Evolutionary conservation across 2,329 filamentous ascomycete species (phyloP).

Genomic region (Fusarium pseudocircinatum): DNA sequence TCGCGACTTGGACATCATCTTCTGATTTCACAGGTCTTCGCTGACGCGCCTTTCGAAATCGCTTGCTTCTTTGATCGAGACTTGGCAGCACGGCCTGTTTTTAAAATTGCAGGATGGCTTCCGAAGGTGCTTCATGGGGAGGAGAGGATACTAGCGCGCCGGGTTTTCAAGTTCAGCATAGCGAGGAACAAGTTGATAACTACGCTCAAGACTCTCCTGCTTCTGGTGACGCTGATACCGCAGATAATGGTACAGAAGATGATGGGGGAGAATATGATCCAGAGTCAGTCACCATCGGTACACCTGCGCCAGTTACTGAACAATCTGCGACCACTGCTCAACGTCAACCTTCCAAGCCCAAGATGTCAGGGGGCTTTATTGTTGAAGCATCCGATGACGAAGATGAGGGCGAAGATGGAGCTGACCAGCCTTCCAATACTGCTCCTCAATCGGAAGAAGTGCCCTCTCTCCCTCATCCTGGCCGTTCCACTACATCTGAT

Average conservation of each 20-base stretch:
- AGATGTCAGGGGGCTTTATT: conserved; percentile 68
- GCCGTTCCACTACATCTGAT: conserved; percentile 31
- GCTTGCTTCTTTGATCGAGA: conserved; percentile 16
- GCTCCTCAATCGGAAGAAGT: conserved; percentile 18
- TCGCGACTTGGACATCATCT: conserved; percentile 7
- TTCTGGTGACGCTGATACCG: conserved; percentile 61
- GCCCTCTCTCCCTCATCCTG: conserved; percentile 24
- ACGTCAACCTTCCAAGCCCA: conserved; percentile 59
- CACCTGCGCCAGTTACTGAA: conserved; percentile 51
- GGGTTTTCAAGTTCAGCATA: conserved; percentile 66
- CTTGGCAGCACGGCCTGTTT: neutral
- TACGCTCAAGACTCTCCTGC: conserved; percentile 57
- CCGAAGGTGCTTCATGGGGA: conserved; percentile 59
- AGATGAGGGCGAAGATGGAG: conserved; percentile 64
- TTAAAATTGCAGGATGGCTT: conserved; percentile 47
- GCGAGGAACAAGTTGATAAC: conserved; percentile 64
- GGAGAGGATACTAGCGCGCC: conserved; percentile 64
- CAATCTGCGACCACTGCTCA: conserved; percentile 44
- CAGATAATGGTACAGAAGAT: conserved; percentile 60
- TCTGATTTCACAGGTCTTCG: conserved; percentile 3
- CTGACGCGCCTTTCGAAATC: conserved; percentile 22
- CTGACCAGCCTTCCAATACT: conserved; percentile 42
- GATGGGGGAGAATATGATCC: conserved; percentile 68
- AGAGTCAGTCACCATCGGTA: conserved; percentile 60
- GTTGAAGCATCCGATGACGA: conserved; percentile 69